Evolutionary conservation across 2,329 filamentous ascomycete species (phyloP).

Genomic region (Fusarium anthophilum): DNA sequence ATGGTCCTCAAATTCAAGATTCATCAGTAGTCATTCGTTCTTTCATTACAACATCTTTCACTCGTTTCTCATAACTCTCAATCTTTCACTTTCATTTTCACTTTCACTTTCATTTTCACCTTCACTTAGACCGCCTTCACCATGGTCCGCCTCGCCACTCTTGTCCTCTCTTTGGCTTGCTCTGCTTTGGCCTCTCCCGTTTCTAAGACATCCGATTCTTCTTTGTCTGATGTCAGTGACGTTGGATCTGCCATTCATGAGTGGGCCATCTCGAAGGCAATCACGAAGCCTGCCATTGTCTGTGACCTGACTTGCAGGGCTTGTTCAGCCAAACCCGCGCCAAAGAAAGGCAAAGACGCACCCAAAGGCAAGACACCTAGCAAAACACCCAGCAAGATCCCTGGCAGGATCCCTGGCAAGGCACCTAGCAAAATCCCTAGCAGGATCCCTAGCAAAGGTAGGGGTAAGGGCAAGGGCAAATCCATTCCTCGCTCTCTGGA

Average conservation of each 20-base stretch:
- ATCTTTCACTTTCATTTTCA: neutral
- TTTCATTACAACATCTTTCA: neutral
- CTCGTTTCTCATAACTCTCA: neutral
- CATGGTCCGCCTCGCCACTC: neutral
- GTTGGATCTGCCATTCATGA: neutral
- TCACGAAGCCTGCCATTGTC: neutral
- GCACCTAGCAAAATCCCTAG: too few species aligned
- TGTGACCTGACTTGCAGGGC: neutral
- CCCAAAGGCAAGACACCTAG: neutral
- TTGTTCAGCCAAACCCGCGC: neutral
- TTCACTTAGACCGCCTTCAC: neutral
- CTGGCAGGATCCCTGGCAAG: too few species aligned
- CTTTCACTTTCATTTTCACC: neutral
- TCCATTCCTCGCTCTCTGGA: neutral
- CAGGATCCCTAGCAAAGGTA: neutral
- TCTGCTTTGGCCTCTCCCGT: neutral
- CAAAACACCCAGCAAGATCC: too few species aligned
- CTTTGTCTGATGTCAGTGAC: neutral
- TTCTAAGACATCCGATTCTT: neutral
- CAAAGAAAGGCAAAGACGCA: neutral
- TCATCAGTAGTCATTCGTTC: neutral
- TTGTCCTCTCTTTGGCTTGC: neutral
- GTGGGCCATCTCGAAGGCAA: neutral
- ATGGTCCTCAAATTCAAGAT: neutral
- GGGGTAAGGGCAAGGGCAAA: neutral